A percentile compares a stretch with the other conserved stretches of the same genome.
phyloP scores from a whole-genome alignment of 78 protist species.

The Dictyostelium firmibasis region DNA sequence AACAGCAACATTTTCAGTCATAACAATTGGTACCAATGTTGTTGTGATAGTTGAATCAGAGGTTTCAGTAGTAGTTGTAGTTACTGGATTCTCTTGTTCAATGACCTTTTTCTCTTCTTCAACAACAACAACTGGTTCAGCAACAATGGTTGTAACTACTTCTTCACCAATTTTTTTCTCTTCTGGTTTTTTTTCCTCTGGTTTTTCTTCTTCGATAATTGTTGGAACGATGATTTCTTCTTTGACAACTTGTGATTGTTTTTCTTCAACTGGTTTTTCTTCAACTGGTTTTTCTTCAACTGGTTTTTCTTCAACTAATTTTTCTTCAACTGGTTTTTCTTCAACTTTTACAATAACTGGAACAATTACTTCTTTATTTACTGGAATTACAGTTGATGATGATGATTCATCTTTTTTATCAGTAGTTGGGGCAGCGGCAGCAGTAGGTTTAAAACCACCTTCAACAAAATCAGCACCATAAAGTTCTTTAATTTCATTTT shows the following conservation, averaged over 20 bases:
- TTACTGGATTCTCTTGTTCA: neutral
- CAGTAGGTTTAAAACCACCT: slow-evolving; percentile 4
- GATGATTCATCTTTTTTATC: neutral
- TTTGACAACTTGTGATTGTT: neutral
- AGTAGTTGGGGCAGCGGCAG: neutral
- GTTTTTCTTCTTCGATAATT: neutral
- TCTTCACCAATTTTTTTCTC: neutral
- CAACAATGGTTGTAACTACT: neutral
- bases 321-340: neutral
- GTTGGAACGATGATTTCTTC: neutral
- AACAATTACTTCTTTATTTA: neutral
- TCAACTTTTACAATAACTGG: neutral
- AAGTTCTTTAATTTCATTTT: slow-evolving; percentile 58
- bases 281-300: neutral
- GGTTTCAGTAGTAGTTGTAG: neutral
- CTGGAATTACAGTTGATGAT: neutral
- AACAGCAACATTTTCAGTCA: neutral
- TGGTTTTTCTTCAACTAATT: neutral
- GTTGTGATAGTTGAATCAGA: neutral
- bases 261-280: neutral
- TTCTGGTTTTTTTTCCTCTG: neutral
- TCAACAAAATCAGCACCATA: slow-evolving; percentile 80
- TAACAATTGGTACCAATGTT: neutral
- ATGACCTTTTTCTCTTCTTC: neutral
- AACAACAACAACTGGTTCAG: neutral